Conservation (phyloP, 768 basidiomycete genomes). For the Pleurotus pulmonarius region DNA sequence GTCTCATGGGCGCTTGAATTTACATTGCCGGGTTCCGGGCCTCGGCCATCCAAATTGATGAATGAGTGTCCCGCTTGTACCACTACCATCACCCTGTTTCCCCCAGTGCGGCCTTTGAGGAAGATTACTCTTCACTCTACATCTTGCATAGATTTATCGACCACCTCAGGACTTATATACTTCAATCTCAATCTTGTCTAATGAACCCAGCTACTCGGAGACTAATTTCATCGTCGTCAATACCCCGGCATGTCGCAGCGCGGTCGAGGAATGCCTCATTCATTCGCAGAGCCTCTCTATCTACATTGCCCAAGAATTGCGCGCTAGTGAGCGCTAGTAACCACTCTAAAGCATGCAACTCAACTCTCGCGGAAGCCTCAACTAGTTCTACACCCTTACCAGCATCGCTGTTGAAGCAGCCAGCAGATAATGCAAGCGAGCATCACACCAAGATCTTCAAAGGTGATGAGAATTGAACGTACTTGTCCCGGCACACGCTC, state of each 20-base stretch:
- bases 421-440: neutral
- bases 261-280: neutral
- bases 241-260: slow-evolving; percentile 4
- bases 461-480: neutral
- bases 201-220: slow-evolving; percentile 3
- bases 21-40: neutral
- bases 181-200: neutral
- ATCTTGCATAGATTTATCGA: neutral
- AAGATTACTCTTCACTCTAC: no score
- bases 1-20: neutral
- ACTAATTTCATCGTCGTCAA: neutral
- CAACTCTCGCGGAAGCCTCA: slow-evolving; percentile 29
- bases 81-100: neutral
- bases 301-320: slow-evolving; percentile 13
- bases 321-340: slow-evolving; percentile 12
- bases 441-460: slow-evolving; percentile 1
- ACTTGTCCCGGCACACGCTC: neutral
- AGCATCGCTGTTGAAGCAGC: slow-evolving; percentile 1
- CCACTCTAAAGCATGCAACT: slow-evolving; percentile 23
- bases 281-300: slow-evolving; percentile 14
- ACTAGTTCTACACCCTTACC: slow-evolving; percentile 9
- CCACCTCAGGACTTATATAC: neutral
- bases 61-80: no score
- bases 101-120: neutral
- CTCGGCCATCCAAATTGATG: neutral